phyloP scores from a whole-genome alignment of 2,329 filamentous ascomycete species.

The Aspergillus eucalypticola region DNA sequence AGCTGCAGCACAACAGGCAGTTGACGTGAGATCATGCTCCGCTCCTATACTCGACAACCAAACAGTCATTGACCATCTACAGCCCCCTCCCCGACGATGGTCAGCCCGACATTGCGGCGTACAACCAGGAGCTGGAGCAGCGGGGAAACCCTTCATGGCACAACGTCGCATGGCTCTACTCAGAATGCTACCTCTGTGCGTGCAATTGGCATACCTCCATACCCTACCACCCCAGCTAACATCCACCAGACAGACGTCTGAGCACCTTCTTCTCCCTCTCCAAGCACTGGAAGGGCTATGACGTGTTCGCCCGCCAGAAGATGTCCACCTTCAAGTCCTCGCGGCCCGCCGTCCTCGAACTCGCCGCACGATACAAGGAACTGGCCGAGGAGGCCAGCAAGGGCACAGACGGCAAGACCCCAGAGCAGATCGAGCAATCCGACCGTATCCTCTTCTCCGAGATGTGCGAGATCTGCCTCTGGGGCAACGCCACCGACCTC shows the following conservation, averaged over 20 bases:
- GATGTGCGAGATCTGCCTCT: constrained; percentile 95
- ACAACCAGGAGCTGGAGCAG: constrained; percentile 81
- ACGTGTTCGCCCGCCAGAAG: constrained; percentile 88
- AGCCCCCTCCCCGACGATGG: constrained; percentile 78
- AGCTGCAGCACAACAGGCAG: constrained; percentile 83
- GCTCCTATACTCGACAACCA: neutral
- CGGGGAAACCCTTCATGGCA: constrained; percentile 79
- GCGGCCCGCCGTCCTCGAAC: constrained; percentile 78
- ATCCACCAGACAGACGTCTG: constrained; percentile 64
- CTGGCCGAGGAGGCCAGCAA: constrained; percentile 68
- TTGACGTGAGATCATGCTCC: constrained; percentile 61
- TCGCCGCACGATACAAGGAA: constrained; percentile 75
- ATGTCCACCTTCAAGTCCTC: constrained; percentile 90
- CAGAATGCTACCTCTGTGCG: constrained; percentile 85
- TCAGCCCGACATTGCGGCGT: constrained; percentile 70
- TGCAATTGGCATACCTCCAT: neutral
- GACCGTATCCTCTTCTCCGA: constrained; percentile 81
- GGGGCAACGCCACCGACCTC: constrained; percentile 95
- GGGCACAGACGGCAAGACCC: constrained; percentile 39
- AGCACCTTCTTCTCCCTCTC: constrained; percentile 75
- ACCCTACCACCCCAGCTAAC: constrained; percentile 21
- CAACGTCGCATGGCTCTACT: constrained; percentile 80
- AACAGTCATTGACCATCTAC: constrained; percentile 7
- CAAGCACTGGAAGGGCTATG: constrained; percentile 83
- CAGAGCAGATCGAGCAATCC: constrained; percentile 61